Percentiles rank a stretch among this genome's conserved stretches.
Conservation (phyloP, 139 green algal genomes). For the Chlorella sp. region DNA sequence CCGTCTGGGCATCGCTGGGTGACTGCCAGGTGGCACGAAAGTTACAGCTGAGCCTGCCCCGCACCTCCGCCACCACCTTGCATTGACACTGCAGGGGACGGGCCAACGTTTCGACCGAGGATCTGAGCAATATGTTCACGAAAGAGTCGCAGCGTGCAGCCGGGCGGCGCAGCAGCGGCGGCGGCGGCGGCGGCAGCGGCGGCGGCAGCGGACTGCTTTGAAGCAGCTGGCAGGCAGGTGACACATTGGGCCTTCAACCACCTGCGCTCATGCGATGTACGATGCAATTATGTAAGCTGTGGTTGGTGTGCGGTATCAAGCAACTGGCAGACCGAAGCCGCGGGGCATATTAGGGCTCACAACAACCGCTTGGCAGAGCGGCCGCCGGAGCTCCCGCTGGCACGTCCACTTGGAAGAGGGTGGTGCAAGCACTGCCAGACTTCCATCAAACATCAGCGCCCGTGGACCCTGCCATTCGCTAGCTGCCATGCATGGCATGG, state of each 20-base stretch:
- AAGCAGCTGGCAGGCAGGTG: background rate
- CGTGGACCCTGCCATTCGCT: too few relatives aligned
- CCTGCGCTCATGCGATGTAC: background rate
- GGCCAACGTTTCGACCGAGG: constrained; percentile 37
- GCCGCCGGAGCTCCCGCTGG: too few relatives aligned
- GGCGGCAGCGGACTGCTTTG: background rate
- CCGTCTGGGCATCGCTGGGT: background rate
- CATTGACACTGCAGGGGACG: background rate
- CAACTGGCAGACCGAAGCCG: too few relatives aligned
- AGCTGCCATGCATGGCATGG: too few relatives aligned
- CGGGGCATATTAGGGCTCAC: too few relatives aligned
- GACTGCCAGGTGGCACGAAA: too few relatives aligned
- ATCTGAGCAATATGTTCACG: constrained; percentile 24
- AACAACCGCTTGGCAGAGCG: too few relatives aligned
- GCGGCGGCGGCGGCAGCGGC: background rate
- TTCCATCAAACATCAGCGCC: too few relatives aligned
- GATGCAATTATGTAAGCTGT: background rate
- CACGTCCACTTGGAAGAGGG: too few relatives aligned
- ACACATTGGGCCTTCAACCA: background rate
- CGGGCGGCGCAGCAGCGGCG: background rate
- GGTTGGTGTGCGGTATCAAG: background rate
- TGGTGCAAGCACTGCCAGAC: too few relatives aligned
- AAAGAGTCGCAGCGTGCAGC: background rate
- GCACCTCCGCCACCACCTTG: background rate
- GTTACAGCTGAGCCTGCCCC: background rate